A percentile compares a stretch with the other conserved stretches of the same genome.
Evolutionary conservation across 2,329 filamentous ascomycete species (phyloP).

Genomic region (Ceratocystis alfenasii): DNA sequence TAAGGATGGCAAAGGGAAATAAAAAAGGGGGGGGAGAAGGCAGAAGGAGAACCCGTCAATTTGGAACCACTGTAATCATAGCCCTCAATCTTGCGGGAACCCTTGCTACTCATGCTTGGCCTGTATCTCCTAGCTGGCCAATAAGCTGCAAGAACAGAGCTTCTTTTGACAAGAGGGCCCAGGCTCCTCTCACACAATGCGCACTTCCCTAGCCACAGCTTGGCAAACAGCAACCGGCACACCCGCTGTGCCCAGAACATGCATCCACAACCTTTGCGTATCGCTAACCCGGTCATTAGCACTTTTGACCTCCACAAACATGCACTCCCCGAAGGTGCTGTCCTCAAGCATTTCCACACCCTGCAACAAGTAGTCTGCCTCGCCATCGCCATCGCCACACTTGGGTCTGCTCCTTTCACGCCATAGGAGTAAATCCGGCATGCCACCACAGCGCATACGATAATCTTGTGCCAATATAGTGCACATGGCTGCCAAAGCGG

Average conservation of each 20-base stretch:
- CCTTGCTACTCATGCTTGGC: neutral
- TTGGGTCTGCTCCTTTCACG: slow-evolving; percentile 31
- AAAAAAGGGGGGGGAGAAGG: neutral
- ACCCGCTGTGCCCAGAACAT: slow-evolving; percentile 76
- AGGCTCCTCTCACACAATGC: neutral
- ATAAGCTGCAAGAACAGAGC: neutral
- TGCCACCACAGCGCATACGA: slow-evolving; percentile 64
- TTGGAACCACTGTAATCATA: slow-evolving; percentile 14
- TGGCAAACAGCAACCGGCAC: slow-evolving; percentile 73
- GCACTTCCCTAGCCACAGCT: slow-evolving; percentile 41
- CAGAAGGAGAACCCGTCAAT: slow-evolving; percentile 16
- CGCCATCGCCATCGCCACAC: slow-evolving; percentile 10
- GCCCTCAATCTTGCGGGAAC: neutral
- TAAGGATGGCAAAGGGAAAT: neutral
- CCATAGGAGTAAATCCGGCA: slow-evolving; percentile 92
- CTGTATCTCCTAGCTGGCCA: neutral
- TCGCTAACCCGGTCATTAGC: slow-evolving; percentile 90
- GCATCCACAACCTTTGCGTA: slow-evolving; percentile 92
- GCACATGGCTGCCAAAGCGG: slow-evolving; percentile 70
- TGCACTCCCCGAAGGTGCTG: slow-evolving; percentile 41
- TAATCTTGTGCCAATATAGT: slow-evolving; percentile 96
- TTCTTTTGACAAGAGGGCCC: neutral
- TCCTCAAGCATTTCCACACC: no score
- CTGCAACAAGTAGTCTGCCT: slow-evolving; percentile 5
- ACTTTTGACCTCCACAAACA: slow-evolving; percentile 71